A percentile compares a stretch with the other conserved stretches of the same genome.
These are phyloP conservation scores for Garcia nutans DNA, from an alignment of 345 rosid species.

Conservation along the genomic window DNA sequence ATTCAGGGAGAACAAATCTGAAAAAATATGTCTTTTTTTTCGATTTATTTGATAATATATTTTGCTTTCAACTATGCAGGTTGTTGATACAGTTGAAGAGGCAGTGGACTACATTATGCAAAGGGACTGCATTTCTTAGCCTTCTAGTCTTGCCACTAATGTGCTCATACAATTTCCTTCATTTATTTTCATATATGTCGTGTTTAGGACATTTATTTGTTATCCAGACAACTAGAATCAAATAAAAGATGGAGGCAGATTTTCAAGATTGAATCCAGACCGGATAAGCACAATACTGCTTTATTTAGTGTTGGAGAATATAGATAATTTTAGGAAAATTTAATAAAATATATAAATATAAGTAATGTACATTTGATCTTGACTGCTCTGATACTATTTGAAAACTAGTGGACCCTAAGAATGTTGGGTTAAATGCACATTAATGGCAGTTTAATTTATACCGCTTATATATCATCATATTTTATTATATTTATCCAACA, in stretches of 20 bases:
- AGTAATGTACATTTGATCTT: too few relatives aligned
- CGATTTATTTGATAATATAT: background rate
- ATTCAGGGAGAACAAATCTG: background rate
- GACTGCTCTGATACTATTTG: too few relatives aligned
- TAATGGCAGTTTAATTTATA: too few relatives aligned
- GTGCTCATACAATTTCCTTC: background rate
- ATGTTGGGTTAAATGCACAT: too few relatives aligned
- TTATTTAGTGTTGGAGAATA: too few relatives aligned
- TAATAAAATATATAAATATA: too few relatives aligned
- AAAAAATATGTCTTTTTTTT: too few relatives aligned
- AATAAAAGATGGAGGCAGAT: background rate
- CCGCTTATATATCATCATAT: too few relatives aligned
- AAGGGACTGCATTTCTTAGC: slow-evolving; percentile 28
- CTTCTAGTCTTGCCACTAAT: background rate
- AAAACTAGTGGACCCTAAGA: too few relatives aligned
- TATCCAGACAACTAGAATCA: background rate
- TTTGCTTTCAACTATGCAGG: slow-evolving; percentile 26
- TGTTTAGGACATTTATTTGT: background rate
- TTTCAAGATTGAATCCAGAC: background rate
- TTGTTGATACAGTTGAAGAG: slow-evolving; percentile 48
- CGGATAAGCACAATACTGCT: too few relatives aligned
- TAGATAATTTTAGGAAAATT: too few relatives aligned
- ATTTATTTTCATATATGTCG: background rate
- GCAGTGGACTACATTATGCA: slow-evolving; percentile 47
- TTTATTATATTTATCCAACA: too few relatives aligned